Base-by-base conservation (phyloP, 1,139 yeast species). In the Eremothecium gossypii region DNA sequence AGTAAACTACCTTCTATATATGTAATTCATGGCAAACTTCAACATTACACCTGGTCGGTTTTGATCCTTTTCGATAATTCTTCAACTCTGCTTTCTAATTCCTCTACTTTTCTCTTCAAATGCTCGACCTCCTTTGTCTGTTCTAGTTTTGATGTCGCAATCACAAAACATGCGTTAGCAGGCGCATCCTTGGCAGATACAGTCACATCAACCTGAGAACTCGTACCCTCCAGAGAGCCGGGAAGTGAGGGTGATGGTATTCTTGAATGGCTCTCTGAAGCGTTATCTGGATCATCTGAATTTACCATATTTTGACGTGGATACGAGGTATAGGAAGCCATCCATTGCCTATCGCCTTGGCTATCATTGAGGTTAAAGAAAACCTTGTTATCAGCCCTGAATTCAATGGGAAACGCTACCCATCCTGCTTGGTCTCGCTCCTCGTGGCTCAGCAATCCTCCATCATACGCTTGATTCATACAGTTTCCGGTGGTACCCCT, bases 41-140 rank as follows among this genome's bases (percentile, higher is more conserved):
- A 17, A 6, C 6, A 17, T 17, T 17, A 29, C 13, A n/a, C 31
- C 31, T 20, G 41, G 14, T 45, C 46, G 10, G 38, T 45, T 33
- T 49, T 47, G 26, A 43, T 44, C 33, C 41, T 45, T 41, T 48
- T 49, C 33, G 45, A 44, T 28, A 49, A 38, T 20, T 50, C 55
- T 8, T 46, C 46, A 6, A 52, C 44, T 39, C 45, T 47, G 29
- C 38, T 39, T 37, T 54, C 57, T 29, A 53, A 36, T 17, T 52
- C 53, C 9, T 49, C 41, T 3, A 52, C 47, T 38, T 49, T 52
- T 27, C 54, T 45, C 37, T 49, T 51, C 41, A 54, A 30, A 7
- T 29, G 27, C 27, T 34, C 37, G 29, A 34, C 12, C 37, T 34
- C 37, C n/a, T 34, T 29, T 6, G 37, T 34, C 27, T 34, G 37